Evolutionary conservation across 257 asterid genomes (phyloP).

Genomic region (Plantago elongata): DNA sequence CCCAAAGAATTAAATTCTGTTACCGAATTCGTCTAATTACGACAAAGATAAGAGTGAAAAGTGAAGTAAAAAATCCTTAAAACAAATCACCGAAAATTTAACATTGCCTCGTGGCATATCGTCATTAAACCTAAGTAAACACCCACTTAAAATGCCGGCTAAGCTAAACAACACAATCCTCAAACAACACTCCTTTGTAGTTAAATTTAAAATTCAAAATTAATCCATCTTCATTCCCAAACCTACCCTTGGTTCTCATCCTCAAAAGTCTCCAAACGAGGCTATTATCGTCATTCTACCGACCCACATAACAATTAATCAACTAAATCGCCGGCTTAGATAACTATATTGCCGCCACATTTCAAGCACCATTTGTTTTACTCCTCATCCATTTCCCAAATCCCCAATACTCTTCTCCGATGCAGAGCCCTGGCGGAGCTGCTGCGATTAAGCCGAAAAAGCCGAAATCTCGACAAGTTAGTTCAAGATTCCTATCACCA

Average conservation of each 20-base stretch:
- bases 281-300: constrained; percentile 29
- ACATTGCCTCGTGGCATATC: constrained; percentile 34
- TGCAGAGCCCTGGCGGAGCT: constrained; percentile 38
- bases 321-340: constrained; percentile 49
- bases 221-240: constrained; percentile 13
- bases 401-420: constrained; percentile 24
- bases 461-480: constrained; percentile 57
- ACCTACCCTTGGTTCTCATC: constrained; percentile 3
- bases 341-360: constrained; percentile 69
- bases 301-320: constrained; percentile 13
- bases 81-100: constrained; percentile 1
- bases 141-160: constrained; percentile 46
- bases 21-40: no score
- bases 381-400: constrained; percentile 10
- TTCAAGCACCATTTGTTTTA: constrained; percentile 45
- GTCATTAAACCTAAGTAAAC: constrained; percentile 18
- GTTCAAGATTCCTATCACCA: constrained; percentile 64
- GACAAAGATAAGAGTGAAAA: no score
- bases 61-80: no score
- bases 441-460: constrained; percentile 32
- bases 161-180: constrained; percentile 45
- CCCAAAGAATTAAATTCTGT: no score
- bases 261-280: constrained; percentile 1
- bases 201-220: constrained; percentile 19
- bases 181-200: constrained; percentile 25